Conservation (phyloP, 805 yeast species). For the Kuraishia piskuri region DNA sequence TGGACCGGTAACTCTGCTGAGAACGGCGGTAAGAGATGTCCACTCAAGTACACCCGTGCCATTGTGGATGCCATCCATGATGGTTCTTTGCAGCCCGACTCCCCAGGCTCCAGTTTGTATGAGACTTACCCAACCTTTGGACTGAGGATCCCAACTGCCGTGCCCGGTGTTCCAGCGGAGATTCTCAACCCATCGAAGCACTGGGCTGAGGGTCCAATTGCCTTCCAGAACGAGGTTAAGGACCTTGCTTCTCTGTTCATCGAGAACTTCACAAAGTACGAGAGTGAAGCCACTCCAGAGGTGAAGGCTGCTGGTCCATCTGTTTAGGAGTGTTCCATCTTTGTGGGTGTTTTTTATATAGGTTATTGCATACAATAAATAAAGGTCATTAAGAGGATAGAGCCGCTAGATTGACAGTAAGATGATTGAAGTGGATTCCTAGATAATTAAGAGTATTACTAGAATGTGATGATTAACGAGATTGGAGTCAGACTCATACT, state of each 20-base stretch:
- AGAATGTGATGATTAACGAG: too few relatives aligned
- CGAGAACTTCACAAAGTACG: slow-evolving; percentile 81
- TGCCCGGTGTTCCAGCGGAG: slow-evolving; percentile 76
- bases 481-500: too few relatives aligned
- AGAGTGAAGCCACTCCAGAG: slow-evolving; percentile 74
- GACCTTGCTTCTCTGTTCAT: slow-evolving; percentile 70
- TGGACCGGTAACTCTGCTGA: slow-evolving; percentile 95
- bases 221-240: slow-evolving; percentile 45
- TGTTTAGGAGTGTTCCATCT: not conserved
- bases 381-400: too few relatives aligned
- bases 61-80: slow-evolving; percentile 90
- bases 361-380: not conserved
- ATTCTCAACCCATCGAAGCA: slow-evolving; percentile 79
- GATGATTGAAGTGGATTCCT: too few relatives aligned
- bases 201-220: slow-evolving; percentile 57
- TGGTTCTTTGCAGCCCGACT: slow-evolving; percentile 55
- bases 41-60: slow-evolving; percentile 95
- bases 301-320: slow-evolving; percentile 90
- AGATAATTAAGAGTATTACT: too few relatives aligned
- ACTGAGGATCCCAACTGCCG: slow-evolving; percentile 75
- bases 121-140: slow-evolving; percentile 84
- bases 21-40: slow-evolving; percentile 95
- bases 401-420: too few relatives aligned
- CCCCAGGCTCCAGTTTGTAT: slow-evolving; percentile 47
- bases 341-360: not conserved